These are phyloP conservation scores for Rostrohypoxylon terebratum DNA, from an alignment of 495 filamentous ascomycete species.

Conservation along the genomic window DNA sequence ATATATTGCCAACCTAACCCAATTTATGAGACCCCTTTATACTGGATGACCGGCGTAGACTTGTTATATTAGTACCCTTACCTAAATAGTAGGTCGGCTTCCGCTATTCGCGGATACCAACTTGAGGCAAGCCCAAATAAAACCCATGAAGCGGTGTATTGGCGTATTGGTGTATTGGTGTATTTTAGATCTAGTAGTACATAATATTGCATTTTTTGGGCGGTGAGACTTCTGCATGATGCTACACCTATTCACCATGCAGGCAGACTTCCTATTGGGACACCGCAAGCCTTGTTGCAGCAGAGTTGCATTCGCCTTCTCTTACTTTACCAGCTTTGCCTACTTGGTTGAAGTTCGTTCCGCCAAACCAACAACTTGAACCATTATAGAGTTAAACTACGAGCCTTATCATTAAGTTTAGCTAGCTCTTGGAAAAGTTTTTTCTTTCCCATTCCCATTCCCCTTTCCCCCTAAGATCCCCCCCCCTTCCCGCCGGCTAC, in stretches of 20 bases:
- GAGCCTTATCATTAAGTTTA: conserved; percentile 33
- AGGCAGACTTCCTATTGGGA: conserved; percentile 47
- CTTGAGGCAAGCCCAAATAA: conserved; percentile 2
- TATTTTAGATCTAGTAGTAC: conserved; percentile 18
- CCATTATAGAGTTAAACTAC: conserved; percentile 9
- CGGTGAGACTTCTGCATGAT: conserved; percentile 48
- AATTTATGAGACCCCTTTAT: conserved; percentile 20
- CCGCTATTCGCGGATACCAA: conserved; percentile 16
- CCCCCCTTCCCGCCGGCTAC: neutral
- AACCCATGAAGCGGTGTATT: conserved; percentile 36
- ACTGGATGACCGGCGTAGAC: conserved; percentile 10
- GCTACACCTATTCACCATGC: conserved; percentile 42
- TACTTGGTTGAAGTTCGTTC: neutral
- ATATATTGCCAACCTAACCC: neutral
- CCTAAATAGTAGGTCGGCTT: conserved; percentile 3
- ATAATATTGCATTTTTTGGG: conserved; percentile 35
- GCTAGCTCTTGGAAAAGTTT: neutral
- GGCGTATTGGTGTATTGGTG: too few relatives aligned
- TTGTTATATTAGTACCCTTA: neutral
- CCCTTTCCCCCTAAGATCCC: neutral
- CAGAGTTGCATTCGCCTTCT: conserved; percentile 42
- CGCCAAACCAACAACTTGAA: conserved; percentile 21
- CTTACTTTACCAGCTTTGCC: conserved; percentile 22
- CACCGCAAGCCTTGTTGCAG: conserved; percentile 38
- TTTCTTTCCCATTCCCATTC: neutral